Evolutionary conservation across 1,139 yeast genomes (phyloP), one percentile per base, ranked within the genome.

Genomic region (Yamadazyma friedrichii): DNA sequence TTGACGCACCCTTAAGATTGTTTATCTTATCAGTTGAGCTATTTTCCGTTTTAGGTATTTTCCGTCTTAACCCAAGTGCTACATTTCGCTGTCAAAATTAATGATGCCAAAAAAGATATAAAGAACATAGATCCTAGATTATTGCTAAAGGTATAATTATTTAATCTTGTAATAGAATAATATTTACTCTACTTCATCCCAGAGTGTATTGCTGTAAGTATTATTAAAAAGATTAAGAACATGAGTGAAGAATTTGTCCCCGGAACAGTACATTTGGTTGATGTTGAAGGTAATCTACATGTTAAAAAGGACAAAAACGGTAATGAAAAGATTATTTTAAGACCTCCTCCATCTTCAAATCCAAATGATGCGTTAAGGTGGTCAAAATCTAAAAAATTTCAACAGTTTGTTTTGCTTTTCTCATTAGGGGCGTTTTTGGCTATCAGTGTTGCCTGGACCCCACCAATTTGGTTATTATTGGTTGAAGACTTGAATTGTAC

Each of bases 211-310:
- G 24, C 8, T 20, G 8, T 20, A 20, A 20, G 8, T 20, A 20
- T 20, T 6, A 13, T 11, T 8, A 15, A 29, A 13, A 6, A 29
- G 15, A 29, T 29, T 22, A 9, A 5, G 8, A 32, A 32, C 10
- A 17, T 32, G 35, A 20, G 24, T 8, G 24, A 20, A 20, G 24
- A 20, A 32, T 8, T 69, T 9, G 69, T 79, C 31, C 88, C 88
- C 0, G 88, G 88, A 20, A 81, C 86, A 6, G 67, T 78, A 9
- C 81, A 78, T 43, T 63, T 82, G 35, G 76, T 82, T 15, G 85
- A 80, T 53, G 42, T 72, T 26, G 67, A 65, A 9, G 67, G 71
- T 2, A 47, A 46, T 8, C 58, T 74, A 39, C 49, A 62, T 26
- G 71, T 71, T 15, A 54, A 66, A 39, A 59, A 65, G 34, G 57